Percentiles rank a stretch among this genome's conserved stretches.
Evolutionary conservation across 1,139 yeast genomes (phyloP).

Genomic region (Hansenula lynferdii): DNA sequence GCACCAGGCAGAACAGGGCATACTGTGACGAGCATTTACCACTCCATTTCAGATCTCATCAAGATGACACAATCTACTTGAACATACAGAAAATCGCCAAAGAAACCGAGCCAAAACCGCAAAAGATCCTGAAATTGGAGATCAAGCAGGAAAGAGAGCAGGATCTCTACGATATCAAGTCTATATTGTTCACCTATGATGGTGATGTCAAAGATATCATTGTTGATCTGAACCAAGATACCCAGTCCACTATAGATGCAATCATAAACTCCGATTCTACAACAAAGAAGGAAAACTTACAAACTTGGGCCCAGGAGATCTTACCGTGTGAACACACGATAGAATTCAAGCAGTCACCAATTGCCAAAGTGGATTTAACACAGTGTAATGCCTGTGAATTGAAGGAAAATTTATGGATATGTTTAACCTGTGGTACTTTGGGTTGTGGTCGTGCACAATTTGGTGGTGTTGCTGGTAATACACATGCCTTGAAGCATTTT

Average conservation of each 20-base stretch:
- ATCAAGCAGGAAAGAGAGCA: slow-evolving; percentile 65
- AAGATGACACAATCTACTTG: slow-evolving; percentile 45
- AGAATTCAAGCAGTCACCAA: slow-evolving; percentile 38
- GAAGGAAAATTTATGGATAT: slow-evolving; percentile 81
- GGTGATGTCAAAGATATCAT: slow-evolving; percentile 5
- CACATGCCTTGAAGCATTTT: slow-evolving; percentile 81
- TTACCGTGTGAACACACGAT: slow-evolving; percentile 73
- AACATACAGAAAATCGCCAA: slow-evolving; percentile 54
- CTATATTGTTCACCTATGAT: slow-evolving; percentile 17
- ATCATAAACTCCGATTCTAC: slow-evolving; percentile 65
- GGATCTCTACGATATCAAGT: slow-evolving; percentile 52
- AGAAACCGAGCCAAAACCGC: slow-evolving; percentile 31
- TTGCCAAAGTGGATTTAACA: slow-evolving; percentile 31
- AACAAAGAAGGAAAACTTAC: slow-evolving; percentile 62
- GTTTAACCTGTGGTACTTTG: slow-evolving; percentile 79
- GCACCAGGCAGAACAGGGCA: slow-evolving; percentile 61
- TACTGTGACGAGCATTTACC: slow-evolving; percentile 47
- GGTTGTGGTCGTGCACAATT: slow-evolving; percentile 95
- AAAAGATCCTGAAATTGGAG: slow-evolving; percentile 68
- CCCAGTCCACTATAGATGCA: slow-evolving; percentile 33
- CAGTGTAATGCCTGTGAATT: slow-evolving; percentile 67
- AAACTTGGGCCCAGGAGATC: slow-evolving; percentile 91
- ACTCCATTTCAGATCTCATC: slow-evolving; percentile 51
- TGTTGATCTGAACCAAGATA: slow-evolving; percentile 8
- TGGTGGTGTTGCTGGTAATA: slow-evolving; percentile 88